Evolutionary conservation across 2,329 filamentous ascomycete species (phyloP).

Genomic region (Lasiodiplodia gonubiensis): DNA sequence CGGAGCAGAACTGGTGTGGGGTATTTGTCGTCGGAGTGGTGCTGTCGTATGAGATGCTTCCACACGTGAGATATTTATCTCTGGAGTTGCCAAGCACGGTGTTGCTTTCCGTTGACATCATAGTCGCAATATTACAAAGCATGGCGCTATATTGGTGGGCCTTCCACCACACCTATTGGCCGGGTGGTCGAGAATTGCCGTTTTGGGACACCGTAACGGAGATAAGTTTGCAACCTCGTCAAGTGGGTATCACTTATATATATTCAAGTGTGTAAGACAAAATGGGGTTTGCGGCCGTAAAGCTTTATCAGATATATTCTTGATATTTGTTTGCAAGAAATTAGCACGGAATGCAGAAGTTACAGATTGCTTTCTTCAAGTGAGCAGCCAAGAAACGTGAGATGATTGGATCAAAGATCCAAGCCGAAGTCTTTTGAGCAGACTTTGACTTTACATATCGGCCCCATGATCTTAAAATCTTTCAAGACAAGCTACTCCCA

Average conservation of each 20-base stretch:
- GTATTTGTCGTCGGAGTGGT: not conserved
- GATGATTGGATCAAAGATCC: not conserved
- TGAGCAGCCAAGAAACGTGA: not conserved
- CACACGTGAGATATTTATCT: not conserved
- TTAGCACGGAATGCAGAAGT: not conserved
- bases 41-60: not conserved
- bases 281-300: not conserved
- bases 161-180: not conserved
- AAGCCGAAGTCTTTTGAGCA: not conserved
- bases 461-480: not conserved
- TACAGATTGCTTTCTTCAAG: not conserved
- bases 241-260: too few species aligned
- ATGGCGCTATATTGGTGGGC: not conserved
- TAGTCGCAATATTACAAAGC: not conserved
- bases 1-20: not conserved
- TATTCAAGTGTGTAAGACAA: not conserved
- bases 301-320: not conserved
- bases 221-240: not conserved
- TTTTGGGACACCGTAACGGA: not conserved
- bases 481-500: not conserved
- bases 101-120: constrained; percentile 7
- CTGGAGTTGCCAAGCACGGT: not conserved
- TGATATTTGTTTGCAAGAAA: not conserved
- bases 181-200: not conserved
- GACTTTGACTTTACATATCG: not conserved